Evolutionary conservation across 225 moss, liverwort and hornwort species (phyloP).

Genomic region (Takakia lepidozioides): DNA sequence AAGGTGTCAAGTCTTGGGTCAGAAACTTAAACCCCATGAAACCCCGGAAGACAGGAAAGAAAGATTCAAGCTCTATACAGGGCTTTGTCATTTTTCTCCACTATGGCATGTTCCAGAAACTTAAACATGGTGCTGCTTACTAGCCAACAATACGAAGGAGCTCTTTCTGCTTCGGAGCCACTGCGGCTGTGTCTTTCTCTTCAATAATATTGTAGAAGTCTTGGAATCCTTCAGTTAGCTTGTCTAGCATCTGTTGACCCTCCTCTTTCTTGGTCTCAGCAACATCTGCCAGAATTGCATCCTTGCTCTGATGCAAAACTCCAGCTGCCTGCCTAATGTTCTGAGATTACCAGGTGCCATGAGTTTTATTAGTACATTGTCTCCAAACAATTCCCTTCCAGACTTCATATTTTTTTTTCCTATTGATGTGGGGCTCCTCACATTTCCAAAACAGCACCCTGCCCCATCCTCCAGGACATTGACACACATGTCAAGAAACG

Average conservation of each 20-base stretch:
- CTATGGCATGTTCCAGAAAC: neutral
- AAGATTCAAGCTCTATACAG: neutral
- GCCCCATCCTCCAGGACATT: too few species aligned
- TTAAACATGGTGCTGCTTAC: conserved; percentile 26
- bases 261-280: conserved; percentile 36
- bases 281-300: conserved; percentile 45
- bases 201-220: conserved; percentile 47
- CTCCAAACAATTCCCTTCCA: too few species aligned
- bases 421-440: too few species aligned
- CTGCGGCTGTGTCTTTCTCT: conserved; percentile 32
- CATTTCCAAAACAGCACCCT: too few species aligned
- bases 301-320: conserved; percentile 51
- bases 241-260: conserved; percentile 29
- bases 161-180: conserved; percentile 53
- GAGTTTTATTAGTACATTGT: too few species aligned
- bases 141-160: conserved; percentile 54
- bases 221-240: conserved; percentile 34
- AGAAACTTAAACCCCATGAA: too few species aligned
- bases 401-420: too few species aligned
- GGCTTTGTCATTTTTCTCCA: neutral
- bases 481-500: too few species aligned
- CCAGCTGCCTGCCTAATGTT: conserved; percentile 41
- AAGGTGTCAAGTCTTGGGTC: too few species aligned
- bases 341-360: too few species aligned
- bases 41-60: neutral